Base-by-base conservation (phyloP, 2,329 filamentous ascomycete species). In the Penicillium sp. region DNA sequence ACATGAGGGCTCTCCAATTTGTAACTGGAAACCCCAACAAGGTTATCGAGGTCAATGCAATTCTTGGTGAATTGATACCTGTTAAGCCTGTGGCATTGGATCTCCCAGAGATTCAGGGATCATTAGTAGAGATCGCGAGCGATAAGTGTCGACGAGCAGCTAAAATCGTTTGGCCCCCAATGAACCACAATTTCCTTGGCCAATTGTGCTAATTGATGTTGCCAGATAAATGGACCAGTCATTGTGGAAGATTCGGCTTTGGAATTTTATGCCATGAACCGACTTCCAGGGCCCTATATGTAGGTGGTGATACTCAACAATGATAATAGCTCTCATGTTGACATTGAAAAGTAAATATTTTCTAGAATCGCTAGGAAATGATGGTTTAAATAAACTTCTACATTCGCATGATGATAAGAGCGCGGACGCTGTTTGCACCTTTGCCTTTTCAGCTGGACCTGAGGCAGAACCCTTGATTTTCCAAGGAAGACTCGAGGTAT, bases 1-100 rank as follows among this genome's bases (percentile, higher is more conserved):
- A 33, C 13, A 65, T 65, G 62, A 59, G 53, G 29, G 25, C 54
- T 13, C 58, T 58, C 35, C 62, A 58, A 7, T 96, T 96, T 78
- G 93, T 96, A 72, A 96, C 92, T 1, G 90, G 92, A 75, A 96
- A 96, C 77, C 85, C 86, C 68, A 93, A 95, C 80, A 96, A 96
- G 79, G 83, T 96, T 50, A 79, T 82, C 57, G 92, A 96, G 79
- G 91, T 95, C 64, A 87, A 89, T 75, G 87, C 89, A 19, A 96
- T 96, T 67, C 83, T 96, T 2, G 85, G 87, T 3, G 83, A 84
- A 29, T 72, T 76, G 23, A 88, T 96, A 62, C 79, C 86, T 61
- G 81, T 96, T 26, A 80, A 82, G 58, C 91, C 81, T 74, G 83
- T 90, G 70, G 79, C 84, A 46, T 75, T 96, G 19, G 91, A 96